A percentile compares a stretch with the other conserved stretches of the same genome.
These are phyloP conservation scores for Lyophyllum atratum DNA, from an alignment of 768 basidiomycete species.

Conservation along the genomic window DNA sequence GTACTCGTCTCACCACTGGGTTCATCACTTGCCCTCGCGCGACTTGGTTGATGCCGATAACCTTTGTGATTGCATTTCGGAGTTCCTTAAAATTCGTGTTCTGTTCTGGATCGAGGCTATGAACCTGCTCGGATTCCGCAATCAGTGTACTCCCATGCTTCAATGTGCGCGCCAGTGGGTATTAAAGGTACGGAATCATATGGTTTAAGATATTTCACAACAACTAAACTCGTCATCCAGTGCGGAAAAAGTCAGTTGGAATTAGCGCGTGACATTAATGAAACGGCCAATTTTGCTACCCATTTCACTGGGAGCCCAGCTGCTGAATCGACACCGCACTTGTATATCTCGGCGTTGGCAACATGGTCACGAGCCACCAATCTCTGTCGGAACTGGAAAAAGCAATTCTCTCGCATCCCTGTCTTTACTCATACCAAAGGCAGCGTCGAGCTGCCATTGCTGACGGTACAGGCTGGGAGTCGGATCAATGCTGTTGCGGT, in stretches of 20 bases:
- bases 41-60: not conserved
- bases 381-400: not conserved
- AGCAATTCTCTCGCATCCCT: not conserved
- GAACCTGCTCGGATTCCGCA: slow-evolving; percentile 20
- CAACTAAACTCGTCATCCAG: not conserved
- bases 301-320: slow-evolving; percentile 17
- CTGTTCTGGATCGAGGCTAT: slow-evolving; percentile 31
- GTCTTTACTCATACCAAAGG: not conserved
- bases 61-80: not conserved
- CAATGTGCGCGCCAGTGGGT: slow-evolving; percentile 9
- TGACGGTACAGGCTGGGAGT: not conserved
- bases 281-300: slow-evolving; percentile 19
- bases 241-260: not conserved
- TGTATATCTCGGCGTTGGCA: slow-evolving; percentile 21
- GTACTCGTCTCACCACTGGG: slow-evolving; percentile 7
- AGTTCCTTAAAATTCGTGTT: slow-evolving; percentile 16
- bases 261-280: slow-evolving; percentile 7
- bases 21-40: not conserved
- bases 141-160: slow-evolving; percentile 21
- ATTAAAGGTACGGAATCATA: not conserved
- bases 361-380: slow-evolving; percentile 7
- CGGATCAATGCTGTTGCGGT: not conserved
- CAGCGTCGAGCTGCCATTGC: not conserved
- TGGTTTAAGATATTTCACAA: not conserved
- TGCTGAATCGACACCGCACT: slow-evolving; percentile 16